Base-by-base conservation (phyloP, 192 early-diverging fungal species). In the Mortierella claussenii region DNA sequence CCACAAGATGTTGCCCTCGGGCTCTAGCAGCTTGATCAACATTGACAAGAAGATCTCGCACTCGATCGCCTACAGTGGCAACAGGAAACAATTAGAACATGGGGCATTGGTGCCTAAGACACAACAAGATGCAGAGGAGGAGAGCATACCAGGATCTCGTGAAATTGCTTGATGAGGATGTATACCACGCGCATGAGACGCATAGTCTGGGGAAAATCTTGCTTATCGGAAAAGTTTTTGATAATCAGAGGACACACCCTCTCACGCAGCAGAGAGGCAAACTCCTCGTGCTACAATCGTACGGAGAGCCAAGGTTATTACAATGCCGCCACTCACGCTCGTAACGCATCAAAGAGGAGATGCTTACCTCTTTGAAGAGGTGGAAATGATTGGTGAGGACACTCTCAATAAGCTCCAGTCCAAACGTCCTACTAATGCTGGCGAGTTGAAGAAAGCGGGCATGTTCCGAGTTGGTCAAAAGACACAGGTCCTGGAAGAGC, bases 11-110 rank as follows among this genome's bases (percentile, higher is more conserved):
- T 88, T 85, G 2, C 65, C 65, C 46, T 94, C 93, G 2, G 93
- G 86, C 27, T 94, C 95, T 28, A 95, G 54, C 23, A 95, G 83
- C 60, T 93, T 90, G 34, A 91, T 87, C 59, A 96, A 87, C 82
- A 99, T 90, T 6, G 93, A 90, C 30, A 99, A 69, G 59, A 98
- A 95, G 32, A 98, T 92, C 79, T 99, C 97, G 83, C 95, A 96
- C 67, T 97, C 96, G 59, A 94, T 92, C 2, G 89, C 68, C 91
- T 92, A 78, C 17, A 27, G 17, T 13, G 20, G 49, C 44, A 46
- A 33, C 33, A 18, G n/a, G n/a, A n/a, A n/a, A n/a, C n/a, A 8
- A 7, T 17, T 15, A 15, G 10, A 54, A 54, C 32, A 28, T 26
- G 18, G 47, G 82, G 47, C 7, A 69, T 53, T 26, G 15, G 37